Evolutionary conservation across 2,329 filamentous ascomycete species (phyloP).

Genomic region (Hypoxylon sp.): DNA sequence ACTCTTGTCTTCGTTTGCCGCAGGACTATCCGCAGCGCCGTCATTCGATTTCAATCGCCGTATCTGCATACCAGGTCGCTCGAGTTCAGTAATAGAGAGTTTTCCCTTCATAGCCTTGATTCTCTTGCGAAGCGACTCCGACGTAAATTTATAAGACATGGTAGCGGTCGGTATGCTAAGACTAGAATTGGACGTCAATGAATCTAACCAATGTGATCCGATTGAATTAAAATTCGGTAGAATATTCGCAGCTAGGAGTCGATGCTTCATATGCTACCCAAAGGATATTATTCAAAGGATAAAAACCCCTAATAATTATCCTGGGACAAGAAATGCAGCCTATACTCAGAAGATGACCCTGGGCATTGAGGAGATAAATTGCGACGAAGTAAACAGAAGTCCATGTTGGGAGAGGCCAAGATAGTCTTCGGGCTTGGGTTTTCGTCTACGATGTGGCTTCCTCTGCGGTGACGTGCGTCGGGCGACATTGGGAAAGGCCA

Average conservation of each 20-base stretch:
- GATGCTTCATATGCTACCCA: constrained; percentile 5
- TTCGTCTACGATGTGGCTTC: constrained; percentile 13
- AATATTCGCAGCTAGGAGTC: background rate
- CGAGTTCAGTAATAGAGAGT: background rate
- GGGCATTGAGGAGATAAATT: background rate
- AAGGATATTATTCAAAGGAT: constrained; percentile 20
- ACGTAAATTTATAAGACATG: constrained; percentile 20
- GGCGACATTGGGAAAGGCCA: constrained; percentile 15
- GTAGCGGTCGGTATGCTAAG: background rate
- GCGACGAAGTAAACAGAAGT: background rate
- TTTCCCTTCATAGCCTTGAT: constrained; percentile 16
- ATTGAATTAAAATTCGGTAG: background rate
- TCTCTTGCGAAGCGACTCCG: constrained; percentile 28
- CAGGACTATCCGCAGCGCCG: background rate
- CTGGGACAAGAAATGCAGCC: constrained; percentile 3
- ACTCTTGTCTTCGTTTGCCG: background rate
- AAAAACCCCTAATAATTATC: background rate
- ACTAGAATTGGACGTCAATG: background rate
- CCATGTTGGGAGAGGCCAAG: constrained; percentile 7
- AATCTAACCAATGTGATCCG: background rate
- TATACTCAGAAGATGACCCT: constrained; percentile 5
- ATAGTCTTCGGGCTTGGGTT: background rate
- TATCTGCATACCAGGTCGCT: background rate
- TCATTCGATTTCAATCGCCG: background rate
- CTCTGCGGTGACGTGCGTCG: background rate